Evolutionary conservation across 331 rosid species (phyloP).

Genomic region (Acacia concinna): DNA sequence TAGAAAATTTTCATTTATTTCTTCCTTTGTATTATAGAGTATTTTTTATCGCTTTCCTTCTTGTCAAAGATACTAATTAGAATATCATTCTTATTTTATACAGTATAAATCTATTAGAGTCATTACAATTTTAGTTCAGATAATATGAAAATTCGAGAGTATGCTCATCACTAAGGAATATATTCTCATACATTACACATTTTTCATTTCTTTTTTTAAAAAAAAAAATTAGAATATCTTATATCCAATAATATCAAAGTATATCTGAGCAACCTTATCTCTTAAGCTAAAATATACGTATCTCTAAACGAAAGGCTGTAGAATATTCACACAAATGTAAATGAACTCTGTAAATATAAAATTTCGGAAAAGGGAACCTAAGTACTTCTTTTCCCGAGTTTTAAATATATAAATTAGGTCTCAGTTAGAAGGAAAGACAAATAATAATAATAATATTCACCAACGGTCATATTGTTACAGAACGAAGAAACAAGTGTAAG

Average conservation of each 20-base stretch:
- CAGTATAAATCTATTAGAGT: background rate
- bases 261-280: no score
- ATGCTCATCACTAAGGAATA: no score
- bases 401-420: conserved; percentile 13
- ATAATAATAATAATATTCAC: conserved; percentile 2
- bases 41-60: no score
- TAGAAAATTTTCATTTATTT: no score
- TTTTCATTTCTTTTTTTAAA: no score
- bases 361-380: conserved; percentile 14
- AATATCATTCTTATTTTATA: background rate
- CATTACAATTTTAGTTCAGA: background rate
- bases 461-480: conserved; percentile 27
- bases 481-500: conserved; percentile 27
- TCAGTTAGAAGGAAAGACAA: conserved; percentile 16
- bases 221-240: no score
- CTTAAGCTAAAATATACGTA: no score
- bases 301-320: background rate
- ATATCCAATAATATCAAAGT: no score
- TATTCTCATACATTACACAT: no score
- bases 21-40: no score
- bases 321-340: background rate
- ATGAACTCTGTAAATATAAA: conserved; percentile 12
- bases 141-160: background rate
- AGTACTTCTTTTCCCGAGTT: background rate
- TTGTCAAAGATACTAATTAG: no score